Evolutionary conservation across 1,284 basidiomycete genomes (phyloP), one percentile per base, ranked within the genome.

Genomic region (Heterobasidion annosum): DNA sequence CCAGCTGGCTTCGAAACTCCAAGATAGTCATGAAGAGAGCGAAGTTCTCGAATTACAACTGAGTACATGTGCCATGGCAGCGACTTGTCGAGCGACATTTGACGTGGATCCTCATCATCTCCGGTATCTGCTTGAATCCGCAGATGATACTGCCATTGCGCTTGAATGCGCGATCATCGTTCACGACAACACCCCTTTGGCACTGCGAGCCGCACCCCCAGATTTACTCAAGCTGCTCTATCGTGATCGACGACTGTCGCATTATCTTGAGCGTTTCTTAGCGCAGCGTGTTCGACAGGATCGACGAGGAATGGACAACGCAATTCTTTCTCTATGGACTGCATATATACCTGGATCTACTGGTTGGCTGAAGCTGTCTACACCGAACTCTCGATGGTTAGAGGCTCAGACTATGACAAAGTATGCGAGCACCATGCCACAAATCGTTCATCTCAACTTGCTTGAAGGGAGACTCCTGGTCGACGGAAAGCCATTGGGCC

Each of bases 401-500:
- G 67, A 60, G 34, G 48, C 15, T 18, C 10, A 16, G 45, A 47
- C 45, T 12, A 25, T 5, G 13, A 8, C 33, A 7, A 9, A 48
- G 25, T 25, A 25, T 18, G 3, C 16, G 3, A 32, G 45, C 16
- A 67, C 65, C 4, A 58, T 63, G 2, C 18, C 56, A 2, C 65
- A 69, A 34, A 32, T 8, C 4, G 63, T 79, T 0, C 66, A 73
- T 54, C 57, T 73, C 13, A 68, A 81, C 53, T 42, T 78, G 1
- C 56, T 78, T 5, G 60, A 68, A 40, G 78, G 77, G 8, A 55
- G 58, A 8, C 64, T 81, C 3, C 62, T 77, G 6, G 66, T 79
- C 8, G 61, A 73, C 46, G 77, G 74, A 0, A 68, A 68, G 49
- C 65, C 70, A 1, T 52, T 76, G 3, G 69, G 70, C 4, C 67